Base-by-base conservation (phyloP, 106 monocot genomes). In the Vanilla planifolia region DNA sequence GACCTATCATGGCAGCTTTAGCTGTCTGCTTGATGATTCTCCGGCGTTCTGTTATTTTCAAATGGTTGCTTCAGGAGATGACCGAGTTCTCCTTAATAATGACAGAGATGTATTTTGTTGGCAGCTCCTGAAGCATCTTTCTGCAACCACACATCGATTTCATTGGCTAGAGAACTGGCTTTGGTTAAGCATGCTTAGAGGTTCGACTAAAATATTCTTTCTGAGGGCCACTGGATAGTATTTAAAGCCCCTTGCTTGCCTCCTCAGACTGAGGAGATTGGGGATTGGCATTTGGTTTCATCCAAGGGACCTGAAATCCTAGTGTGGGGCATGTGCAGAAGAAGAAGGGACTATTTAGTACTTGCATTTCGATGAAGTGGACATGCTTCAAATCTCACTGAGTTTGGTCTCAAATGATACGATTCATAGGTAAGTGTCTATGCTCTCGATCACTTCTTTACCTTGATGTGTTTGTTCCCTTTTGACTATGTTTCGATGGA, bases 131-230 rank as follows among this genome's bases (percentile, higher is more conserved):
- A 47, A 71, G 80, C 74, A 81, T 74, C 71, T 78, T 68, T 74
- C 50, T 44, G 63, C 63, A 48, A 61, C 43, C 72, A 64, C 37
- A 36, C 67, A 60, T 57, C 24, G 52, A 29, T n/a, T 67, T 48
- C 60, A 44, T 45, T 69, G 73, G 72, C 33, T 73, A 57, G 42
- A 37, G 57, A 57, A 71, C 73, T 72, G 64, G 73, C 67, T 61
- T 75, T 75, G 74, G 78, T 82, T 76, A 69, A 62, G 57, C 68
- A 70, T 66, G 85, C 71, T 72, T 45, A 17, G 32, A 71, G 28
- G 59, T 59, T 22, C 33, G 69, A 64, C 45, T 67, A 45, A 67
- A 71, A 67, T 63, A 72, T 74, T 75, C 48, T 64, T 29, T 28
- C 21, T 39, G 59, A 28, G 33, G 13, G 55, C 26, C 33, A 43